A percentile compares a stretch with the other conserved stretches of the same genome.
phyloP scores from a whole-genome alignment of 305 asterid species.

The Solanum chacoense region DNA sequence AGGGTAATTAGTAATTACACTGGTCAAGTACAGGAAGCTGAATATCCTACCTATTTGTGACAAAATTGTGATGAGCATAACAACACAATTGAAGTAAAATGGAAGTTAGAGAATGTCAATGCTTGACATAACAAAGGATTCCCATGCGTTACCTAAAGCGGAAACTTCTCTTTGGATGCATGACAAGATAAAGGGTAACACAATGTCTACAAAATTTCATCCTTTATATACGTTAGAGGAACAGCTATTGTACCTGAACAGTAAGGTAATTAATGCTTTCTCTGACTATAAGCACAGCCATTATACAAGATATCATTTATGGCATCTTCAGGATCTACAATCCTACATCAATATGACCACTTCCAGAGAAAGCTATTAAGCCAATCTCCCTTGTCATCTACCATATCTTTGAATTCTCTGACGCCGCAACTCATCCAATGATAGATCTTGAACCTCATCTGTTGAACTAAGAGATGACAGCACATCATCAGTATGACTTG shows the following conservation, averaged over 20 bases:
- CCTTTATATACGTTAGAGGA: not conserved
- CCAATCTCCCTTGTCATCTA: constrained; percentile 10
- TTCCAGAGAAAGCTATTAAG: not conserved
- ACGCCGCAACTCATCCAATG: constrained; percentile 50
- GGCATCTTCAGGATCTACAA: not conserved
- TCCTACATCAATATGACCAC: not conserved
- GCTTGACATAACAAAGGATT: not conserved
- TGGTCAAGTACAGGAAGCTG: not conserved
- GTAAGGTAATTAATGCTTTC: not conserved
- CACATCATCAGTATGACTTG: constrained; percentile 20
- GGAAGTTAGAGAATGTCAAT: not conserved
- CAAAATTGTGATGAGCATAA: not conserved
- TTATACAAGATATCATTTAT: not conserved
- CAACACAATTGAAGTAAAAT: not conserved
- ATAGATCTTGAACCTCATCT: constrained; percentile 16
- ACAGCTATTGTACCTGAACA: not conserved
- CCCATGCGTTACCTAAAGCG: not conserved
- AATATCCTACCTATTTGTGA: not conserved
- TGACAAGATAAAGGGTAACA: not conserved
- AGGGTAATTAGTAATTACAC: not conserved
- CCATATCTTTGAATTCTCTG: constrained; percentile 57
- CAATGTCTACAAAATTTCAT: not conserved
- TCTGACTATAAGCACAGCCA: not conserved
- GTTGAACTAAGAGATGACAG: not conserved
- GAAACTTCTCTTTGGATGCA: not conserved